phyloP scores from a whole-genome alignment of 2,329 filamentous ascomycete genomes.

The Aspergillus alliaceus region DNA sequence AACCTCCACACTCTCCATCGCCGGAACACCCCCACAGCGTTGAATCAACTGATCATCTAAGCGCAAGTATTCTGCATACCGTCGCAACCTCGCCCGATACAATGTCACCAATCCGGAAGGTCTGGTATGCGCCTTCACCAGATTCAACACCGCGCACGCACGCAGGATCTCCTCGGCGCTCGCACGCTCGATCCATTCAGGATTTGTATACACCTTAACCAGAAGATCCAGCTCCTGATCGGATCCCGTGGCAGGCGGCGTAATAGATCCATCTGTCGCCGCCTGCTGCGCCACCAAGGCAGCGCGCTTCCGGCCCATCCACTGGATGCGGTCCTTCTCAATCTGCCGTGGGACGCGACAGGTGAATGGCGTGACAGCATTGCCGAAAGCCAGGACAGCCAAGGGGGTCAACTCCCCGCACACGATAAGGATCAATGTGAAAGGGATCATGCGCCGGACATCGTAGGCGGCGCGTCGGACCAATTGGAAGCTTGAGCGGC shows the following conservation, averaged over 20 bases:
- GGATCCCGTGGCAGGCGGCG: constrained; percentile 15
- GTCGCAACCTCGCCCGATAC: constrained; percentile 55
- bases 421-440: constrained; percentile 71
- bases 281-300: constrained; percentile 27
- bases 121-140: constrained; percentile 36
- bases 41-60: constrained; percentile 70
- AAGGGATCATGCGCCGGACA: constrained; percentile 73
- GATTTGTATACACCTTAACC: constrained; percentile 21
- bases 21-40: constrained; percentile 60
- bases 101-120: constrained; percentile 46
- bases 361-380: constrained; percentile 71
- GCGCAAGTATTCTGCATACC: constrained; percentile 63
- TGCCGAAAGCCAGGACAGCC: constrained; percentile 68
- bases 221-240: constrained; percentile 32
- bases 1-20: constrained; percentile 64
- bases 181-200: constrained; percentile 21
- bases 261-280: constrained; percentile 13
- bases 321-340: constrained; percentile 52
- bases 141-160: constrained; percentile 36
- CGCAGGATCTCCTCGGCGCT: constrained; percentile 27
- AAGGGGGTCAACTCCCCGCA: constrained; percentile 87
- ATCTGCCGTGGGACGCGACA: constrained; percentile 81
- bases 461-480: constrained; percentile 69
- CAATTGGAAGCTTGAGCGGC: constrained; percentile 70
- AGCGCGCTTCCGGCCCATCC: constrained; percentile 46